Conservation (phyloP, 2,329 filamentous ascomycete genomes). For the Clonostachys chloroleuca region DNA sequence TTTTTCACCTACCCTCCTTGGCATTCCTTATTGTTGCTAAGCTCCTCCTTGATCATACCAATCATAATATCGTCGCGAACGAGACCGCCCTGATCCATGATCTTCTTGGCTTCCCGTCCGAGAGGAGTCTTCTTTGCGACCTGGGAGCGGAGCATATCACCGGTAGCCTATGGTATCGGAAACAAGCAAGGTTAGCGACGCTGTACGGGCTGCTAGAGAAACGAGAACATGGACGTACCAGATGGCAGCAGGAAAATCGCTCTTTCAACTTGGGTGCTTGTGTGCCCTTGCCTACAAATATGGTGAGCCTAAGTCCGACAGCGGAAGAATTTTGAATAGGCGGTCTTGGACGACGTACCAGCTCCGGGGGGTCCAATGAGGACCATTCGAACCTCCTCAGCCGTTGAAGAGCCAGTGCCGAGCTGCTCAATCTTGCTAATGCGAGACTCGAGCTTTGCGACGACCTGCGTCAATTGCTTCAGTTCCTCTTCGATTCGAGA, state of each 20-base stretch:
- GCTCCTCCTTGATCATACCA: constrained; percentile 98
- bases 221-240: constrained; percentile 55
- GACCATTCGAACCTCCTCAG: constrained; percentile 84
- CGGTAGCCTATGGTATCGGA: constrained; percentile 66
- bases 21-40: constrained; percentile 92
- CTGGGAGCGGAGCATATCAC: constrained; percentile 98
- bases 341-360: constrained; percentile 55
- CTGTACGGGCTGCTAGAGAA: background rate
- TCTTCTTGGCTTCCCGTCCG: constrained; percentile 97
- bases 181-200: background rate
- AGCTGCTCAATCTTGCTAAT: constrained; percentile 80
- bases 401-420: constrained; percentile 49
- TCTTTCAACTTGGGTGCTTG: constrained; percentile 98
- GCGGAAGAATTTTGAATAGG: constrained; percentile 3
- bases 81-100: constrained; percentile 97
- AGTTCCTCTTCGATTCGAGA: constrained; percentile 83
- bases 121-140: constrained; percentile 96
- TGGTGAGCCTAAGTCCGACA: constrained; percentile 1
- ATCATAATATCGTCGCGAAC: constrained; percentile 99
- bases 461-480: constrained; percentile 78
- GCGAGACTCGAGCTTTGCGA: constrained; percentile 79
- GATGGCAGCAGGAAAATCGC: constrained; percentile 93
- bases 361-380: constrained; percentile 96
- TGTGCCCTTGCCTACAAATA: constrained; percentile 82
- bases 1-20: constrained; percentile 70